Conservation (phyloP, 371 early-diverging fungal species). For the Rhizopus stolonifer region DNA sequence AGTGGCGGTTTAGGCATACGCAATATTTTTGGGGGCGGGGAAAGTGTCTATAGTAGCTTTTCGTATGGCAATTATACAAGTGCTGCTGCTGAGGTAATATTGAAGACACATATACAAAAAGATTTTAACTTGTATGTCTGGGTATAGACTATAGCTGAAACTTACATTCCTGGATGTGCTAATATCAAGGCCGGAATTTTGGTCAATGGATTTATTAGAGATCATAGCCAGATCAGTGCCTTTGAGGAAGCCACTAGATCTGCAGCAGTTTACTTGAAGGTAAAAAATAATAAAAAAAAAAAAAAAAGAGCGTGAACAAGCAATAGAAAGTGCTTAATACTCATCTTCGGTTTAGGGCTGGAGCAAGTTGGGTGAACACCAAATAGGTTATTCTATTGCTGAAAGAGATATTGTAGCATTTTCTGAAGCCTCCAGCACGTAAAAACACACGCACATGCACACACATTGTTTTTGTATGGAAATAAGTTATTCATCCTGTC, state of each 20-base stretch:
- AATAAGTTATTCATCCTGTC: no score
- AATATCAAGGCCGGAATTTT: conserved; percentile 34
- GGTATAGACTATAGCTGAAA: conserved; percentile 22
- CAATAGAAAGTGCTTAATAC: not conserved
- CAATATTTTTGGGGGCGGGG: conserved; percentile 84
- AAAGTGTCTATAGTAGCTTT: conserved; percentile 64
- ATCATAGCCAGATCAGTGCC: conserved; percentile 37
- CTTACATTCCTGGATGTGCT: conserved; percentile 35
- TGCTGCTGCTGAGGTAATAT: conserved; percentile 63
- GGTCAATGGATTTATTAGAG: conserved; percentile 39
- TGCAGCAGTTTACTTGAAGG: conserved; percentile 36
- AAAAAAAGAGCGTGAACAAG: not conserved
- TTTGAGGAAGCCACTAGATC: conserved; percentile 30
- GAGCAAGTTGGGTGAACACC: conserved; percentile 59
- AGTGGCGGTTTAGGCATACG: conserved; percentile 59
- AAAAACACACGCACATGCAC: conserved; percentile 9
- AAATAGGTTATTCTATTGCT: conserved; percentile 61
- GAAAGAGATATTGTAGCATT: conserved; percentile 75
- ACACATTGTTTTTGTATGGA: no score
- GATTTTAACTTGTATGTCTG: not conserved
- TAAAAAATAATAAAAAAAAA: not conserved
- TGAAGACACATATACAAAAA: not conserved
- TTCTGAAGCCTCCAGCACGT: conserved; percentile 71
- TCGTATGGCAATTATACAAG: conserved; percentile 70
- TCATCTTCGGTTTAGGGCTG: conserved; percentile 24